These are phyloP conservation scores for Leccinum colubrinum DNA, from an alignment of 1,284 basidiomycete genomes.

Conservation along the genomic window DNA sequence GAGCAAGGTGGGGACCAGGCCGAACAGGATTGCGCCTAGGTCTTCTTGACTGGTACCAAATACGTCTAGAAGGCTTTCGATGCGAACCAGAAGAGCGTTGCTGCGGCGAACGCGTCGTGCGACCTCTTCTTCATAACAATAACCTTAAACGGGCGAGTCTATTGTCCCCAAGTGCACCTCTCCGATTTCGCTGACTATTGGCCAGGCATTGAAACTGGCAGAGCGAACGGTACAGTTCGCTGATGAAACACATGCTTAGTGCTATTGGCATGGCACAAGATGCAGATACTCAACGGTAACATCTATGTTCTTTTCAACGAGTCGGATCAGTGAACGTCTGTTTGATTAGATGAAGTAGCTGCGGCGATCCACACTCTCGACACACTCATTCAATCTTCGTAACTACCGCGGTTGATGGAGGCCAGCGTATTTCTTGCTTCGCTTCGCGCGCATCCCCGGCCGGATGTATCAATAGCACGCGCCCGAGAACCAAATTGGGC, in stretches of 20 bases:
- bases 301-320: not conserved
- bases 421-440: conserved; percentile 89
- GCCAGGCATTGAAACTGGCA: conserved; percentile 82
- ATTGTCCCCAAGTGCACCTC: not conserved
- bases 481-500: no score
- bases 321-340: not conserved
- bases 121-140: conserved; percentile 68
- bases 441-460: conserved; percentile 75
- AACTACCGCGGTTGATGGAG: conserved; percentile 64
- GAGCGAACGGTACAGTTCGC: conserved; percentile 69
- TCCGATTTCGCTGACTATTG: conserved; percentile 29
- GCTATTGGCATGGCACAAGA: conserved; percentile 82
- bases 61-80: conserved; percentile 74
- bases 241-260: conserved; percentile 63
- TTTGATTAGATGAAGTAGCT: conserved; percentile 61
- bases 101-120: conserved; percentile 75
- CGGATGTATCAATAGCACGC: conserved; percentile 48
- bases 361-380: conserved; percentile 88
- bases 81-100: conserved; percentile 70
- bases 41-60: conserved; percentile 62
- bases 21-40: conserved; percentile 59
- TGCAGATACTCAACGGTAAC: conserved; percentile 79
- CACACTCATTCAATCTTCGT: conserved; percentile 66
- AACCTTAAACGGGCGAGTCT: conserved; percentile 49
- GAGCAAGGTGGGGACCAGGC: conserved; percentile 64